phyloP scores from a whole-genome alignment of 805 yeast species.

The Cyberlindnera petersonii region DNA sequence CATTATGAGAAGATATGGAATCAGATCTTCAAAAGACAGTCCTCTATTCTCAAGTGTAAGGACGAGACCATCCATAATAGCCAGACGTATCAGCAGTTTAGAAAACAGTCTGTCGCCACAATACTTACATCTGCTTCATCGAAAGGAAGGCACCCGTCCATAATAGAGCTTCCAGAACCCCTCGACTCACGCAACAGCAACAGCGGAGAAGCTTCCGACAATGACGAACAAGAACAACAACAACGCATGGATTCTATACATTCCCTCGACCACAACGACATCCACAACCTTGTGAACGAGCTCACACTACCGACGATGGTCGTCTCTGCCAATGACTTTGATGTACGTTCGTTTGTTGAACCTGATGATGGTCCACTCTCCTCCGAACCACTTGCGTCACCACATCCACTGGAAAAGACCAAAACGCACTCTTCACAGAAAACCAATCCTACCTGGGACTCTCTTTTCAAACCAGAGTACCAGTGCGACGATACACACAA shows the following conservation, averaged over 20 bases:
- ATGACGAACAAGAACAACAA: background rate
- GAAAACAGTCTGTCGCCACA: constrained; percentile 24
- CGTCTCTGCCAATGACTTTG: constrained; percentile 19
- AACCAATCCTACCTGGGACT: constrained; percentile 6
- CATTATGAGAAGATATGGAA: constrained; percentile 44
- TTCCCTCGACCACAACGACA: constrained; percentile 13
- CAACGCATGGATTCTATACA: constrained; percentile 12
- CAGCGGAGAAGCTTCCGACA: too few relatives aligned
- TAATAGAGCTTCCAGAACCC: constrained; percentile 17
- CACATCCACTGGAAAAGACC: constrained; percentile 4
- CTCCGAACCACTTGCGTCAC: background rate
- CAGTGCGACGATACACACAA: constrained; percentile 14
- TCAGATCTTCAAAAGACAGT: constrained; percentile 29
- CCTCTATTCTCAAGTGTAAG: constrained; percentile 30
- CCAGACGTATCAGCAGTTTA: constrained; percentile 15
- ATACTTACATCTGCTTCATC: constrained; percentile 19
- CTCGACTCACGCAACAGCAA: too few relatives aligned
- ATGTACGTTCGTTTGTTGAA: constrained; percentile 22
- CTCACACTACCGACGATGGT: constrained; percentile 19
- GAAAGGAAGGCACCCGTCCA: constrained; percentile 20
- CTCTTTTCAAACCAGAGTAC: constrained; percentile 16
- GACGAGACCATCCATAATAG: constrained; percentile 17
- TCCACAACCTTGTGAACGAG: constrained; percentile 12
- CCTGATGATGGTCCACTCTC: constrained; percentile 7
- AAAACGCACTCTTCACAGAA: constrained; percentile 4